Percentiles rank a stretch among this genome's conserved stretches.
phyloP scores from a whole-genome alignment of 2,329 filamentous ascomycete species.

The Exophiala mesophila region DNA sequence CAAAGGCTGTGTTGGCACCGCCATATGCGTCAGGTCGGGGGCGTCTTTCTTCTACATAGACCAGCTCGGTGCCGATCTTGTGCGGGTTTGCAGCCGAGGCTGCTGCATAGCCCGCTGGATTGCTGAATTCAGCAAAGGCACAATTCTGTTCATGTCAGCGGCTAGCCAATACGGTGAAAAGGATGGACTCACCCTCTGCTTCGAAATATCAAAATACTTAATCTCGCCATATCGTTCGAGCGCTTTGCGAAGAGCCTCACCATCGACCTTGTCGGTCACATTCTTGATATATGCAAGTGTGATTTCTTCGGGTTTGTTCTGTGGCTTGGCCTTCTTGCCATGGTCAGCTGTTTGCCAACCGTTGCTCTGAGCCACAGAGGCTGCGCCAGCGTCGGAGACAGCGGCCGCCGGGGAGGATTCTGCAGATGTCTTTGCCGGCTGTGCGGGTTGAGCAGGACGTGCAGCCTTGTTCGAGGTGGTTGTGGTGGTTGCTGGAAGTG shows the following conservation, averaged over 20 bases:
- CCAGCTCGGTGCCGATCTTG: slow-evolving; percentile 72
- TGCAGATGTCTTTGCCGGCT: slow-evolving; percentile 31
- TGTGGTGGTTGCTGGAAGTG: slow-evolving; percentile 34
- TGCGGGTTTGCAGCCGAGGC: slow-evolving; percentile 83
- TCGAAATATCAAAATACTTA: slow-evolving; percentile 60
- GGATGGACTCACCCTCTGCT: slow-evolving; percentile 62
- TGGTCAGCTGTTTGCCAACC: slow-evolving; percentile 90
- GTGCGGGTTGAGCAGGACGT: slow-evolving; percentile 31
- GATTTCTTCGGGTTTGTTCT: slow-evolving; percentile 62
- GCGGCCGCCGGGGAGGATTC: slow-evolving; percentile 26
- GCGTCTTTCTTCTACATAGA: slow-evolving; percentile 84
- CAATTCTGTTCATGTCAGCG: slow-evolving; percentile 63
- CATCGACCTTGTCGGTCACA: slow-evolving; percentile 81
- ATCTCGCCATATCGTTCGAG: slow-evolving; percentile 66
- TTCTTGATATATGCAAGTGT: slow-evolving; percentile 92
- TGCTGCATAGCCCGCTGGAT: slow-evolving; percentile 72
- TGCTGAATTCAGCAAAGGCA: slow-evolving; percentile 91
- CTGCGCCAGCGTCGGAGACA: slow-evolving; percentile 31
- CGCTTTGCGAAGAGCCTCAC: slow-evolving; percentile 63
- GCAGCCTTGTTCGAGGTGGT: slow-evolving; percentile 33
- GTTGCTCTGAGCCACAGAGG: slow-evolving; percentile 33
- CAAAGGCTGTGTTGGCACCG: slow-evolving; percentile 28
- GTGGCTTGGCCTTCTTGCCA: slow-evolving; percentile 74
- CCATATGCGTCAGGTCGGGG: slow-evolving; percentile 67
- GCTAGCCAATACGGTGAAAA: not conserved